Conservation (phyloP, 805 yeast species). For the Kluyveromyces aestuarii region DNA sequence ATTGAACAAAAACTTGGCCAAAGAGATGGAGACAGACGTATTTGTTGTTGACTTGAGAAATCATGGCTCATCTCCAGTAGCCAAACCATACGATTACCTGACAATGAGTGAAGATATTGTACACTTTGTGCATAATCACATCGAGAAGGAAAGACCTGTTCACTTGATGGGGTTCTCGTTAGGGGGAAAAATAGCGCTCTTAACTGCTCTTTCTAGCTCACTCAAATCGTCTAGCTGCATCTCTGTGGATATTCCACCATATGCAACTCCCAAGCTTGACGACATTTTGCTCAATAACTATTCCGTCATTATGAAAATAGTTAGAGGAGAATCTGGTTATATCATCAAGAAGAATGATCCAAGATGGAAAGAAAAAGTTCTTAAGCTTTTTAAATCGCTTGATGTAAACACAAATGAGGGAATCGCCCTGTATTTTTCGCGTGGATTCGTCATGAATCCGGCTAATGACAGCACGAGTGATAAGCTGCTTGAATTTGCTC, state of each 20-base stretch:
- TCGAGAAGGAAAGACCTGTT: slow-evolving; percentile 21
- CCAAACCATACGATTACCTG: slow-evolving; percentile 36
- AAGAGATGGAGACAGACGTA: slow-evolving; percentile 27
- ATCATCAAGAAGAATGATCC: slow-evolving; percentile 13
- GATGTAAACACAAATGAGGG: slow-evolving; percentile 13
- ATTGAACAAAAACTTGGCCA: slow-evolving; percentile 30
- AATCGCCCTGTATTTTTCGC: slow-evolving; percentile 20
- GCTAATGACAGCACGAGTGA: not conserved
- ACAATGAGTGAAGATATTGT: slow-evolving; percentile 37
- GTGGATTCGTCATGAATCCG: slow-evolving; percentile 15
- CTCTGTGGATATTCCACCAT: slow-evolving; percentile 33
- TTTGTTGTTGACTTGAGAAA: slow-evolving; percentile 44
- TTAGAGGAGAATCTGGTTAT: slow-evolving; percentile 7
- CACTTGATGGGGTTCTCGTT: slow-evolving; percentile 45
- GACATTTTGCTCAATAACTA: slow-evolving; percentile 14
- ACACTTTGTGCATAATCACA: slow-evolving; percentile 24
- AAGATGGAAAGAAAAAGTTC: slow-evolving; percentile 16
- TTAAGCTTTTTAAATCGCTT: slow-evolving; percentile 11
- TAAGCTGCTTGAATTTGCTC: slow-evolving; percentile 7
- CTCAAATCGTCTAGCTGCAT: slow-evolving; percentile 32
- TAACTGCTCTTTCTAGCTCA: slow-evolving; percentile 28
- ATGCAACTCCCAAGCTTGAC: slow-evolving; percentile 15
- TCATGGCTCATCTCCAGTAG: slow-evolving; percentile 44
- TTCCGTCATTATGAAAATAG: slow-evolving; percentile 14
- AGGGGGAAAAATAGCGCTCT: slow-evolving; percentile 53